Evolutionary conservation across 1,284 basidiomycete species (phyloP).

Genomic region (Ceratobasidium sp.): DNA sequence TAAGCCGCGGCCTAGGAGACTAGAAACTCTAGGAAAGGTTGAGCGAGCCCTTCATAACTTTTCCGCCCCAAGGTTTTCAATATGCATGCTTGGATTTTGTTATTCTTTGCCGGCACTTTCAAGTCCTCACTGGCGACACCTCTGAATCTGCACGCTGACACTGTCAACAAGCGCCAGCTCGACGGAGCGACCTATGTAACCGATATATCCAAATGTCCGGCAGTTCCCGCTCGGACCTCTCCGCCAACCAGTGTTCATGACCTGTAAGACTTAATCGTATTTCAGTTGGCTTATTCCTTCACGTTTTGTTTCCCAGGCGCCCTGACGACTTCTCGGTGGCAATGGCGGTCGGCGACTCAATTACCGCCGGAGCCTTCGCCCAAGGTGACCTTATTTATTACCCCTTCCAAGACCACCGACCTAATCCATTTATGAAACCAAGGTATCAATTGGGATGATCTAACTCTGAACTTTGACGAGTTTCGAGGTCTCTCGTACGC

Average conservation of each 20-base stretch:
- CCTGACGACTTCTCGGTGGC: conserved; percentile 59
- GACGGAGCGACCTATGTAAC: conserved; percentile 35
- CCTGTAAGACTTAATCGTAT: conserved; percentile 36
- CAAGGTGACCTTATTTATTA: conserved; percentile 38
- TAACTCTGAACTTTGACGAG: conserved; percentile 53
- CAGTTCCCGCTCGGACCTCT: conserved; percentile 19
- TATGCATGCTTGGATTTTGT: neutral
- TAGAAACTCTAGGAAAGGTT: neutral
- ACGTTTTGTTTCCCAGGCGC: conserved; percentile 49
- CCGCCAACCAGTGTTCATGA: conserved; percentile 47
- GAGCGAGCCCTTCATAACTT: neutral
- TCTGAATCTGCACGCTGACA: neutral
- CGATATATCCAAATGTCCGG: conserved; percentile 47
- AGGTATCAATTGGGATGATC: conserved; percentile 35
- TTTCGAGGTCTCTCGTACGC: conserved; percentile 59
- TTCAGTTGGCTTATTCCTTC: neutral
- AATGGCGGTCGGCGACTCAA: conserved; percentile 59
- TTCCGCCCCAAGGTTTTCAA: neutral
- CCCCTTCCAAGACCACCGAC: neutral
- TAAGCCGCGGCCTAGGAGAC: neutral
- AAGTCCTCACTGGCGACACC: neutral
- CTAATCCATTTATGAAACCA: neutral
- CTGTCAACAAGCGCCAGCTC: conserved; percentile 15
- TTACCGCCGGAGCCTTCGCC: conserved; percentile 58
- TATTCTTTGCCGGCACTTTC: neutral